Evolutionary conservation across 192 early-diverging fungal genomes (phyloP), one percentile per base, ranked within the genome.

Genomic region (Martensiomyces pterosporus): DNA sequence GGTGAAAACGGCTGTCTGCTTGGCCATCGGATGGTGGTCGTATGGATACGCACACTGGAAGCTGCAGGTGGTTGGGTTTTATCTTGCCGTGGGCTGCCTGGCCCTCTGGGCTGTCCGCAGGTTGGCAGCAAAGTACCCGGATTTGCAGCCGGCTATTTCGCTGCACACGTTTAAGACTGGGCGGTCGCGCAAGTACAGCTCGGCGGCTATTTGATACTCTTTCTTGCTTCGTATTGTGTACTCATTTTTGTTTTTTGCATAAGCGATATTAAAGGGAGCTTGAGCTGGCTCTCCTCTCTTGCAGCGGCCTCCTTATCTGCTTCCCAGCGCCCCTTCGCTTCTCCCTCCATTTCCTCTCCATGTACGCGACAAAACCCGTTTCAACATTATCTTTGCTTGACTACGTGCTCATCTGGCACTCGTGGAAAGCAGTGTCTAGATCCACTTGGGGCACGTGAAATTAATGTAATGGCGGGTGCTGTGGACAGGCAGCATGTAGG

Each of bases 11-110:
- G 38, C 64, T 15, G 40, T 42, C 15, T 71, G 60, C 27, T 22
- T 71, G 24, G 60, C 40, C 15, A 37, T 71, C 17, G 67, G 67
- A 9, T 71, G 67, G 67, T 71, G 67, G 67, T n/a, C 19, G 1
- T 71, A 58, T 35, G 67, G 56, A 2, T 71, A 59, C 17, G 26
- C 27, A 1, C 32, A 55, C 36, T 43, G 29, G 38, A 3, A 38
- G 16, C 23, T 58, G 18, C 67, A 71, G 33, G 16, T 47, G 9
- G 29, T 29, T 21, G 67, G 60, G 12, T 59, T 64, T 25, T 24
- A 17, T 17, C n/a, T 47, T 9, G 64, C 56, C 3, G 14, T 26
- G 4, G 43, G 14, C 13, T 21, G 38, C 19, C 10, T 33, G 9
- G 24, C 18, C 2, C 15, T 26, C 9, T 60, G 57, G 57, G 9